Percentiles rank a stretch among this genome's conserved stretches.
phyloP scores from a whole-genome alignment of 108 stramenopile genomes.

The Cylindrotheca fusiformis region DNA sequence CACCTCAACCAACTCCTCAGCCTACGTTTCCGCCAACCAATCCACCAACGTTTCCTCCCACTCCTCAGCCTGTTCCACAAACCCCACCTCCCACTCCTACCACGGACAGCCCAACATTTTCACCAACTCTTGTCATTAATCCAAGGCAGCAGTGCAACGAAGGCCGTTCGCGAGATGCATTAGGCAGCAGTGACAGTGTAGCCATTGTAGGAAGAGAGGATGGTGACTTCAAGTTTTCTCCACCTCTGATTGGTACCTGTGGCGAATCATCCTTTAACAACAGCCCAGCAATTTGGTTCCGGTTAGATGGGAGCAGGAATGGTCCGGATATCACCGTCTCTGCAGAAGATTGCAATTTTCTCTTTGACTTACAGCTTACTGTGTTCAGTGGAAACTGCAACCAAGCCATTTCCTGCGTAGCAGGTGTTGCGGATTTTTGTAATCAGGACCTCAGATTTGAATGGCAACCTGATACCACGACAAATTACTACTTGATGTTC shows the following conservation, averaged over 20 bases:
- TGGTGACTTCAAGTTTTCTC: not conserved
- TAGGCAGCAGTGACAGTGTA: not conserved
- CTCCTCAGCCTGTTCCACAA: not conserved
- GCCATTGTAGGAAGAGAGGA: not conserved
- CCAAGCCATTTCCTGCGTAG: not conserved
- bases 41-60: not conserved
- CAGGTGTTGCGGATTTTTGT: not conserved
- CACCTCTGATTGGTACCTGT: not conserved
- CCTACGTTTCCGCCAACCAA: not conserved
- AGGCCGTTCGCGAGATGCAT: not conserved
- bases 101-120: not conserved
- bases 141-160: not conserved
- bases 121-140: not conserved
- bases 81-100: not conserved
- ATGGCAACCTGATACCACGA: not conserved
- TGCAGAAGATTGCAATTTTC: not conserved
- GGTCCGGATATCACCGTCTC: not conserved
- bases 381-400: not conserved
- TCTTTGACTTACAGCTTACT: not conserved
- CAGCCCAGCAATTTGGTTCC: not conserved
- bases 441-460: not conserved
- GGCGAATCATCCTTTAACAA: not conserved
- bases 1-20: not conserved
- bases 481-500: constrained; percentile 1
- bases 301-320: not conserved